These are phyloP conservation scores for Capsicum rhomboideum DNA, from an alignment of 257 asterid genomes.

Conservation along the genomic window DNA sequence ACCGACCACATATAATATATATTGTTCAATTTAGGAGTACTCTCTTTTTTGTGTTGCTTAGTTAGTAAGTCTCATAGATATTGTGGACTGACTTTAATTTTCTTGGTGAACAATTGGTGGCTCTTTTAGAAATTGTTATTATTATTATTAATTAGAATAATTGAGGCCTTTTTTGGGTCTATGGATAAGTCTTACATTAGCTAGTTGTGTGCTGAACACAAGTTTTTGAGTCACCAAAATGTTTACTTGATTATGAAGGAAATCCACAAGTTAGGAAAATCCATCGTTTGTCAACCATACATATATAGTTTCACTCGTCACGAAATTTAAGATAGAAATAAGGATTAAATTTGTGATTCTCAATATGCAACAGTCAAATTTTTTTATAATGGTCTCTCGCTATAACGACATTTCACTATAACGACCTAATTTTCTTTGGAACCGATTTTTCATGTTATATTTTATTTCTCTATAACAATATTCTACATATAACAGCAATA, in stretches of 20 bases:
- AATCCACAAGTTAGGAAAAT: neutral
- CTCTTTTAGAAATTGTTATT: neutral
- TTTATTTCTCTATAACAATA: no score
- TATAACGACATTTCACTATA: no score
- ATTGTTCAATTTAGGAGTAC: neutral
- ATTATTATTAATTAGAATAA: neutral
- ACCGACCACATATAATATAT: conserved; percentile 6
- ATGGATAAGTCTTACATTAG: neutral
- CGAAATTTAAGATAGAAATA: neutral
- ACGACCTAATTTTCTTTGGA: no score
- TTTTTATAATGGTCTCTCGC: no score
- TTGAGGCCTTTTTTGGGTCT: neutral
- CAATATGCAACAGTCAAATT: no score
- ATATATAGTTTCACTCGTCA: neutral
- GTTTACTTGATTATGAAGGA: neutral
- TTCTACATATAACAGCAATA: no score
- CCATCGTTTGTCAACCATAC: neutral
- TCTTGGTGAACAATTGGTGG: neutral
- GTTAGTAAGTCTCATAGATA: neutral
- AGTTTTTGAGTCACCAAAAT: neutral
- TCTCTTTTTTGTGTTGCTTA: conserved; percentile 10
- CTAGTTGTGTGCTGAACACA: neutral
- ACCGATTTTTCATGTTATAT: no score
- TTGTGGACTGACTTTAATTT: neutral
- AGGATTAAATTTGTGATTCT: neutral